Base-by-base conservation (phyloP, 352 stramenopile species). In the Phytophthora quininea region DNA sequence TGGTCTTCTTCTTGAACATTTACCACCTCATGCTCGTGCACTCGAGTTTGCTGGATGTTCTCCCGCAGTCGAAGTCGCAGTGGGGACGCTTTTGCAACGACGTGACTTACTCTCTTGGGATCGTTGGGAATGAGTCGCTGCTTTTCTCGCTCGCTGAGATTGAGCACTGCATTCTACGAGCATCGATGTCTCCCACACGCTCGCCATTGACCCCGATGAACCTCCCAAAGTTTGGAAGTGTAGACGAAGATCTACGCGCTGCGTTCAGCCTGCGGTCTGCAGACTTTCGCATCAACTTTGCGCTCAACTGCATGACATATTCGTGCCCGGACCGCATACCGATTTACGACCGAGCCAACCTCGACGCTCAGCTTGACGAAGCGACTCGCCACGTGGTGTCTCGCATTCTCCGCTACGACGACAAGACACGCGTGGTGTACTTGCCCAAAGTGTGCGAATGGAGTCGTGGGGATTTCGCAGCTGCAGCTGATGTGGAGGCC, bases 61-160 rank as follows among this genome's bases (percentile, higher is more conserved):
- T 88, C 1, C 79, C 77, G 9, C 76, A 74, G 52, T 81, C 74
- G 8, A 82, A 81, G 60, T 65, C 66, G 6, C 73, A 85, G 10
- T 90, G 82, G 82, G 71, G 65, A 14, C 76, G 74, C 35, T 90
- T 90, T 47, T 90, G 88, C 75, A 89, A 89, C 29, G 74, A 73
- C 12, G 70, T 74, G 24, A 81, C 61, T 52, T 89, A 89, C 64
- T 75, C 74, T 30, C 53, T 90, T 3, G 76, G 78, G 19, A 10
- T 61, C 11, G 32, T 40, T 24, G 43, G 15, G 15, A 31, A 43
- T 19, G 31, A 42, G 7, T 10, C 29, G 0, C 35, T 85, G 24
- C 38, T 64, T 27, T 76, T 89, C 8, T 83, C 82, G 3, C 72
- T 86, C 15, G 79, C 79, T 0, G 82, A 90, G 57, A 80, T 90